Conservation (phyloP, 2,329 filamentous ascomycete genomes). For the Periconia digitata region DNA sequence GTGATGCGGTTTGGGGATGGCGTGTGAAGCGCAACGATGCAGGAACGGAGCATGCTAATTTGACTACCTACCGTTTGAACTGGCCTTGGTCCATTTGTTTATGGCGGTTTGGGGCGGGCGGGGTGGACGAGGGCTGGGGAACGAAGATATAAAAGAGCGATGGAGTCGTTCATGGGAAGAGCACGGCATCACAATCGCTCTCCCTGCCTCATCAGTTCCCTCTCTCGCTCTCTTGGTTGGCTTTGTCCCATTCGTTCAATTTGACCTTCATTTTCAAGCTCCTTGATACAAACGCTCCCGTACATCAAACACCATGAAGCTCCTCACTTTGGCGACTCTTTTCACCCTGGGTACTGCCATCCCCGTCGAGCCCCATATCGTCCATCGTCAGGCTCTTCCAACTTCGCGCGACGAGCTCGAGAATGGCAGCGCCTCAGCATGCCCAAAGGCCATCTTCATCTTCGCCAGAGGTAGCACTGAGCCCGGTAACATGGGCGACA, state of each 20-base stretch:
- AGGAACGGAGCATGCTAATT: not conserved
- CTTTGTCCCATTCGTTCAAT: not conserved
- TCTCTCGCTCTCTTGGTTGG: too few species aligned
- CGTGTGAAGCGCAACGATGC: not conserved
- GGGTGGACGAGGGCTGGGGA: not conserved
- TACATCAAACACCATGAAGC: conserved; percentile 19
- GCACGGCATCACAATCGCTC: not conserved
- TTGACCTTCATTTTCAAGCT: not conserved
- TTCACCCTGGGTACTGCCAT: conserved; percentile 2
- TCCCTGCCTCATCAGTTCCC: not conserved
- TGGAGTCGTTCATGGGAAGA: not conserved
- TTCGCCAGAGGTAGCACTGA: conserved; percentile 30
- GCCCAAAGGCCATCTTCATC: conserved; percentile 31
- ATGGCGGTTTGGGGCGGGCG: not conserved
- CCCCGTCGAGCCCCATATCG: conserved; percentile 12
- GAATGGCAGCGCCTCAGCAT: conserved; percentile 15
- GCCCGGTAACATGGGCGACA: conserved; percentile 28
- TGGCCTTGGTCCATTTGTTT: not conserved
- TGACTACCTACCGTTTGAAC: not conserved
- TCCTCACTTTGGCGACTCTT: conserved; percentile 14
- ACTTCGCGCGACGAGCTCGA: conserved; percentile 25
- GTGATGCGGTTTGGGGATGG: not conserved
- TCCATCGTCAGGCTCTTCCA: conserved; percentile 16
- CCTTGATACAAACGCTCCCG: not conserved
- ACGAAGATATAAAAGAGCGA: not conserved